A percentile compares a stretch with the other conserved stretches of the same genome.
phyloP scores from a whole-genome alignment of 2,329 filamentous ascomycete genomes.

The Fusarium sp. region DNA sequence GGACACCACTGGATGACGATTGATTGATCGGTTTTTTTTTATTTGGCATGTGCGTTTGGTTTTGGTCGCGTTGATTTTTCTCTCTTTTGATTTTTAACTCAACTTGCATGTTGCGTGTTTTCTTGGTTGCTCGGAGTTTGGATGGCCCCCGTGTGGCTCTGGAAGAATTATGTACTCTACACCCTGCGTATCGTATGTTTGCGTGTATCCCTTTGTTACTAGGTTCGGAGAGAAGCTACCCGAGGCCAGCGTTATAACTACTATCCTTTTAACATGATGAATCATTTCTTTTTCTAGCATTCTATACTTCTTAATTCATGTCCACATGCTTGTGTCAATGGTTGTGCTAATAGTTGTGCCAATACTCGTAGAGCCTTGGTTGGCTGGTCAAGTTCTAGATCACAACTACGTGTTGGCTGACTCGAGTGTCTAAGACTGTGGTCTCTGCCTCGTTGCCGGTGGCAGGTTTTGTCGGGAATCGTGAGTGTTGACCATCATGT shows the following conservation, averaged over 20 bases:
- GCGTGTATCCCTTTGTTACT: conserved; percentile 11
- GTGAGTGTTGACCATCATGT: not conserved
- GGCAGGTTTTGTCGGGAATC: not conserved
- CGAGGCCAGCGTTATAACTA: conserved; percentile 32
- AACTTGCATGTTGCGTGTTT: conserved; percentile 18
- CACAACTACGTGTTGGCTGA: not conserved
- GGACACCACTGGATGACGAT: conserved; percentile 31
- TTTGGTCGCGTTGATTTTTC: conserved; percentile 34
- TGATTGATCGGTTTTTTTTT: conserved; percentile 5
- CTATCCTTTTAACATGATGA: conserved; percentile 21
- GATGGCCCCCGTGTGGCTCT: conserved; percentile 34
- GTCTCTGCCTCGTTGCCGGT: not conserved
- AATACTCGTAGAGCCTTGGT: not conserved
- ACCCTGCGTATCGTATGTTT: conserved; percentile 8
- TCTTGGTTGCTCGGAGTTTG: conserved; percentile 46
- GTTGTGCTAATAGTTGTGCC: not conserved
- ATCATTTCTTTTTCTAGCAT: not conserved
- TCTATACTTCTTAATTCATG: not conserved
- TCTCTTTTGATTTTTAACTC: not conserved
- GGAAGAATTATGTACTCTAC: conserved; percentile 24
- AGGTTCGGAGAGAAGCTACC: conserved; percentile 22
- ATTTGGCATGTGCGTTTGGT: conserved; percentile 38
- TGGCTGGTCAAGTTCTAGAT: too few species aligned
- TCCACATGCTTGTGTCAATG: not conserved
- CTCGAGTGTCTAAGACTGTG: not conserved